Evolutionary conservation across 768 basidiomycete species (phyloP).

Genomic region (Tylopilus rubrobrunneus): DNA sequence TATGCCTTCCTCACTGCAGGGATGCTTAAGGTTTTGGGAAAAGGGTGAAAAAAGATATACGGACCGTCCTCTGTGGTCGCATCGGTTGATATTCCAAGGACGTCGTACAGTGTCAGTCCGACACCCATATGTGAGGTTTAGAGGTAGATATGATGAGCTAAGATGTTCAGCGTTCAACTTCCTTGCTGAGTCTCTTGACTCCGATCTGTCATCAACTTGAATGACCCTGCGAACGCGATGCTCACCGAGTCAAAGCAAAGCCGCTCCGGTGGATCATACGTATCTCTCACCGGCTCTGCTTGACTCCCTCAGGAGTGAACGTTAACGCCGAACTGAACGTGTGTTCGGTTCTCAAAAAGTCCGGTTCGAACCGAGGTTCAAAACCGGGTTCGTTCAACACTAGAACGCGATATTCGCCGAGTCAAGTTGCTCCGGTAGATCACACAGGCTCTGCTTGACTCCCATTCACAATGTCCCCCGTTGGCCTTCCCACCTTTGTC

Average conservation of each 20-base stretch:
- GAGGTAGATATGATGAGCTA: not conserved
- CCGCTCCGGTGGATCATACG: not conserved
- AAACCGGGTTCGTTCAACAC: no score
- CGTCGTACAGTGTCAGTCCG: slow-evolving; percentile 36
- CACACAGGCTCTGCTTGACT: not conserved
- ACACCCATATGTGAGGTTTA: slow-evolving; percentile 22
- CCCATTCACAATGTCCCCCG: slow-evolving; percentile 19
- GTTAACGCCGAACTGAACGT: no score
- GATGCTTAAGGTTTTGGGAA: not conserved
- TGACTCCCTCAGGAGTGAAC: no score
- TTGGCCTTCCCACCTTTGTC: slow-evolving; percentile 26
- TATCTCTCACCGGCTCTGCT: no score
- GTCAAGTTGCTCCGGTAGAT: no score
- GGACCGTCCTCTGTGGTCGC: slow-evolving; percentile 52
- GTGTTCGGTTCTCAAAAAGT: no score
- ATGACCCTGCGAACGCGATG: no score
- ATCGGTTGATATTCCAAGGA: slow-evolving; percentile 42
- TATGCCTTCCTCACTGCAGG: slow-evolving; percentile 58
- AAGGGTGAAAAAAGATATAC: slow-evolving; percentile 12
- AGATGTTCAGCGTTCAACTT: not conserved
- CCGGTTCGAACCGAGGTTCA: no score
- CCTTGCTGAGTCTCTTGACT: not conserved
- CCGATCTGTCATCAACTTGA: not conserved
- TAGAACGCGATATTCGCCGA: no score
- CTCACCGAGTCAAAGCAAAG: no score